Evolutionary conservation across 768 basidiomycete species (phyloP).

Genomic region (Suillus subaureus): DNA sequence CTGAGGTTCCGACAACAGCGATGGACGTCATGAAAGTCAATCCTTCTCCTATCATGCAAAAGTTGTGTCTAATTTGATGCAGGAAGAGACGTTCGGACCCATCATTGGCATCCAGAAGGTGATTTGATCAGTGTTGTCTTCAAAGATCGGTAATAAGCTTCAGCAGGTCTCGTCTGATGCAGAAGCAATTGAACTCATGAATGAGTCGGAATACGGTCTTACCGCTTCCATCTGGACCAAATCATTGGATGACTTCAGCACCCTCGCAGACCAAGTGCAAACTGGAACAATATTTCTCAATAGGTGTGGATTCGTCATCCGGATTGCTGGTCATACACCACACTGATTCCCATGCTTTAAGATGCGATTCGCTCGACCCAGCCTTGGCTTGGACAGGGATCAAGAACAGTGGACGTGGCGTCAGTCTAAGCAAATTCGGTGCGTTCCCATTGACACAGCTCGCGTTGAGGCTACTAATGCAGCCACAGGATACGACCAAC

Average conservation of each 20-base stretch:
- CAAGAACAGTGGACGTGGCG: slow-evolving; percentile 89
- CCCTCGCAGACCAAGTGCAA: slow-evolving; percentile 70
- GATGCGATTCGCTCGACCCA: slow-evolving; percentile 90
- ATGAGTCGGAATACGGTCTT: slow-evolving; percentile 93
- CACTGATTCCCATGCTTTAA: slow-evolving; percentile 24
- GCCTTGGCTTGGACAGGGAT: slow-evolving; percentile 94
- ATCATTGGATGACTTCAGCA: slow-evolving; percentile 67
- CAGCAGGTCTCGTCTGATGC: slow-evolving; percentile 76
- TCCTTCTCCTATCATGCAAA: background rate
- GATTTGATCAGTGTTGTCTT: background rate
- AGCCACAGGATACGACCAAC: slow-evolving; percentile 77
- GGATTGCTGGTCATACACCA: background rate
- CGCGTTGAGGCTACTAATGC: slow-evolving; percentile 7
- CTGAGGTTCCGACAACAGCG: slow-evolving; percentile 39
- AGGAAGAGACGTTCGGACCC: slow-evolving; percentile 94
- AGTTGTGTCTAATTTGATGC: slow-evolving; percentile 8
- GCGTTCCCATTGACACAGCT: slow-evolving; percentile 22
- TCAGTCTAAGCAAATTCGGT: slow-evolving; percentile 92
- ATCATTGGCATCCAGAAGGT: slow-evolving; percentile 94
- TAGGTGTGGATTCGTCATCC: slow-evolving; percentile 43
- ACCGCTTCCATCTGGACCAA: slow-evolving; percentile 96
- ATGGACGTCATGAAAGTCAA: slow-evolving; percentile 93
- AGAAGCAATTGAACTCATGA: slow-evolving; percentile 90
- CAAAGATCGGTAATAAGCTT: background rate
- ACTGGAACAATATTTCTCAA: slow-evolving; percentile 96